A percentile compares a stretch with the other conserved stretches of the same genome.
Evolutionary conservation across 495 filamentous ascomycete genomes (phyloP).

Genomic region (Aspergillus funiculosus): DNA sequence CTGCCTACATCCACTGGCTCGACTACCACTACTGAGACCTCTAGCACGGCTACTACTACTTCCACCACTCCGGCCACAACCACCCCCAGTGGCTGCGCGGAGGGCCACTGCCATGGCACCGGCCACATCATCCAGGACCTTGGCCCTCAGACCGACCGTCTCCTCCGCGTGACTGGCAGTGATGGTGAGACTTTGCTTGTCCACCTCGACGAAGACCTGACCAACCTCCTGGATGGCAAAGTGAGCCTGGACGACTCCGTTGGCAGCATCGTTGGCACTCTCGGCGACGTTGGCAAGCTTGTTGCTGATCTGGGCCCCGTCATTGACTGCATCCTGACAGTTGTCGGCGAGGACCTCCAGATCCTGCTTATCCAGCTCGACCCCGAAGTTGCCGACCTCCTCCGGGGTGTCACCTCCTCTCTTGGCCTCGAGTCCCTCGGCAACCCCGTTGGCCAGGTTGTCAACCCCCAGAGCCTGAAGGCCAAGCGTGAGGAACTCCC

Average conservation of each 20-base stretch:
- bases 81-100: constrained; percentile 12
- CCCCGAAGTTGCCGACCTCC: constrained; percentile 19
- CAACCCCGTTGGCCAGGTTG: constrained; percentile 5
- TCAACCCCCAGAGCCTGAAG: not conserved
- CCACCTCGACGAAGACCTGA: constrained; percentile 15
- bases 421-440: constrained; percentile 2
- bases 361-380: constrained; percentile 20
- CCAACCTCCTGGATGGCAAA: constrained; percentile 16
- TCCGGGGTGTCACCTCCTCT: constrained; percentile 10
- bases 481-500: not conserved
- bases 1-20: not conserved
- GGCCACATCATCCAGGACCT: constrained; percentile 25
- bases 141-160: constrained; percentile 22
- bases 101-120: constrained; percentile 19
- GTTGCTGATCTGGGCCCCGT: constrained; percentile 18
- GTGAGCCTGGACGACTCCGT: constrained; percentile 20
- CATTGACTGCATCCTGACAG: constrained; percentile 22
- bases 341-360: constrained; percentile 20
- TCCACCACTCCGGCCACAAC: not conserved
- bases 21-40: not conserved
- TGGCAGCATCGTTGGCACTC: constrained; percentile 19
- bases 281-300: constrained; percentile 20
- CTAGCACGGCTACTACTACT: not conserved
- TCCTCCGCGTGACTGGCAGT: constrained; percentile 17
- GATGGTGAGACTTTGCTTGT: constrained; percentile 17